Conservation (phyloP, 768 basidiomycete genomes). For the Clitopilus hobsonii region DNA sequence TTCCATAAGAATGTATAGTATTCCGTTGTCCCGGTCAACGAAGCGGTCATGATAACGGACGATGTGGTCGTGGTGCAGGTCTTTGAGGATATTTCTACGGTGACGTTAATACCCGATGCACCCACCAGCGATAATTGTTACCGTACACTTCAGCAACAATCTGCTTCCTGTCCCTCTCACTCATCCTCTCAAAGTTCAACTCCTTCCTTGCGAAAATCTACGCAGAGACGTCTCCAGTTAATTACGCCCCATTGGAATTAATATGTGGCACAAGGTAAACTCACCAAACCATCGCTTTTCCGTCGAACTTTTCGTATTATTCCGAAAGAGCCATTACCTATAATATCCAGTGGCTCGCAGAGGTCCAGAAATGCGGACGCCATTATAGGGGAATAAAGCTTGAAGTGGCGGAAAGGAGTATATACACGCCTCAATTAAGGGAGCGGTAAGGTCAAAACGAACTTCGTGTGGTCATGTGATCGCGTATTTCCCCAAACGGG, state of each 20-base stretch:
- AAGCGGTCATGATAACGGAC: slow-evolving; percentile 92
- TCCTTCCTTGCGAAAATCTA: slow-evolving; percentile 90
- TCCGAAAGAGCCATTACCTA: slow-evolving; percentile 97
- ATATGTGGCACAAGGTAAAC: slow-evolving; percentile 23
- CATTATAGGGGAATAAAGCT: slow-evolving; percentile 12
- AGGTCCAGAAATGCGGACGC: slow-evolving; percentile 56
- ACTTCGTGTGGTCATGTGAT: slow-evolving; percentile 4
- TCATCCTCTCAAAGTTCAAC: slow-evolving; percentile 97
- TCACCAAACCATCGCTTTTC: slow-evolving; percentile 76
- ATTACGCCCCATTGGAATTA: not conserved
- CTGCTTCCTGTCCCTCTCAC: slow-evolving; percentile 91
- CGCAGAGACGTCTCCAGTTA: not conserved
- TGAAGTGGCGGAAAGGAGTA: not conserved
- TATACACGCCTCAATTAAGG: slow-evolving; percentile 1
- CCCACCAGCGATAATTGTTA: not conserved
- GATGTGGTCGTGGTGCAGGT: slow-evolving; percentile 92
- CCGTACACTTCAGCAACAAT: slow-evolving; percentile 97
- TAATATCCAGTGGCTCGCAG: slow-evolving; percentile 86
- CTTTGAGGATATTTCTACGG: slow-evolving; percentile 90
- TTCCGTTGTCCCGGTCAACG: slow-evolving; percentile 85
- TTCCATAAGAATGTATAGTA: slow-evolving; percentile 98
- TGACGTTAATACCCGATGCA: not conserved
- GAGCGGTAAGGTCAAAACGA: slow-evolving; percentile 6
- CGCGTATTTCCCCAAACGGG: slow-evolving; percentile 2
- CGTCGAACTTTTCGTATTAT: slow-evolving; percentile 93